Conservation (phyloP, 139 green algal species). For the Yamagishiella unicocca region DNA sequence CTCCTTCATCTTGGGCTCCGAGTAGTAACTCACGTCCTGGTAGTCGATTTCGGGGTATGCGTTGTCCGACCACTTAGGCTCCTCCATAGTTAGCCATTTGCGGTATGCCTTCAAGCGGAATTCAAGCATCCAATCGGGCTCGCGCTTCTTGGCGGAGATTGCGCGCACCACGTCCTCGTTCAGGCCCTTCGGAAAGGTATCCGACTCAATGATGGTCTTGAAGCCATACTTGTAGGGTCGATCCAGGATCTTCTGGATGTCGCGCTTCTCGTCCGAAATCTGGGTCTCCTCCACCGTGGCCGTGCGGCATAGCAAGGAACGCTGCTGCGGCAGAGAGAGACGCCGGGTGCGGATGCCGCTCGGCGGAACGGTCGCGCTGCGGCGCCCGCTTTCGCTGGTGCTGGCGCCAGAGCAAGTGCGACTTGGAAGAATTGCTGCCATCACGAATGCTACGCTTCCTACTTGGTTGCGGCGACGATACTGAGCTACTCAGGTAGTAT, state of each 20-base stretch:
- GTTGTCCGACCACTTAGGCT: slow-evolving; percentile 95
- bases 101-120: slow-evolving; percentile 95
- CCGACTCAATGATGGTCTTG: slow-evolving; percentile 93
- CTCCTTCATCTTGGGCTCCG: slow-evolving; percentile 91
- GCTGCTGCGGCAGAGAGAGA: background rate
- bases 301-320: background rate
- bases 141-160: slow-evolving; percentile 98
- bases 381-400: slow-evolving; percentile 2
- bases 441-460: background rate
- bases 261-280: slow-evolving; percentile 60
- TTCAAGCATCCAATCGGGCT: slow-evolving; percentile 99
- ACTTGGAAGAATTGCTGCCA: slow-evolving; percentile 4
- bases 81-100: slow-evolving; percentile 98
- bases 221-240: slow-evolving; percentile 98
- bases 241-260: slow-evolving; percentile 79
- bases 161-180: slow-evolving; percentile 95
- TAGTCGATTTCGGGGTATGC: slow-evolving; percentile 90
- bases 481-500: background rate
- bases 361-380: background rate
- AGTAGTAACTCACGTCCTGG: slow-evolving; percentile 93
- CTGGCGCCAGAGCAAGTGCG: slow-evolving; percentile 30
- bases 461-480: background rate
- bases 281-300: slow-evolving; percentile 13
- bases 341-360: background rate
- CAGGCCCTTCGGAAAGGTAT: slow-evolving; percentile 80